Conservation (phyloP, 2,329 filamentous ascomycete species). For the Magnaporthiopsis rhizophila region DNA sequence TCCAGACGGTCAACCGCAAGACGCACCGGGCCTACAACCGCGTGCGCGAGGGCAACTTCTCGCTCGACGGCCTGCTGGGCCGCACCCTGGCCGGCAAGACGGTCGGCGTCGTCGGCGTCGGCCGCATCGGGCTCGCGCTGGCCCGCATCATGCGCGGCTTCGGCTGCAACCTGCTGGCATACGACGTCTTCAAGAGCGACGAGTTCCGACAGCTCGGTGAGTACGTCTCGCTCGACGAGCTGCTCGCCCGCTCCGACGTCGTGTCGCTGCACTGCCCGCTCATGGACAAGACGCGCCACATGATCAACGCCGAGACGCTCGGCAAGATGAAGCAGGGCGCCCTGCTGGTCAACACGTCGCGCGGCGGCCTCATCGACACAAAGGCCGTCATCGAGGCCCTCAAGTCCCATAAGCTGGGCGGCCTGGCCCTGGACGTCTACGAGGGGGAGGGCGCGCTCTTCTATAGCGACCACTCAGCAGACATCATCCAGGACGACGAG, state of each 20-base stretch:
- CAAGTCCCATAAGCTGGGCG: conserved; percentile 52
- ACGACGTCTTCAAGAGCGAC: conserved; percentile 45
- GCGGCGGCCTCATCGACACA: conserved; percentile 57
- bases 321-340: conserved; percentile 49
- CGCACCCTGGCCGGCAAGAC: conserved; percentile 55
- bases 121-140: conserved; percentile 55
- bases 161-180: conserved; percentile 53
- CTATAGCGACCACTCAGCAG: conserved; percentile 55
- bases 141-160: conserved; percentile 57
- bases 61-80: conserved; percentile 55
- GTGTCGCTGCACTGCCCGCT: conserved; percentile 61
- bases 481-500: conserved; percentile 59
- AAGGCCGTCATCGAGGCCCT: conserved; percentile 50
- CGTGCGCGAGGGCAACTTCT: conserved; percentile 61
- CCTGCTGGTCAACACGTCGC: conserved; percentile 60
- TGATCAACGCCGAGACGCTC: conserved; percentile 49
- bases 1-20: conserved; percentile 60
- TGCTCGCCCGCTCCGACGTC: conserved; percentile 51
- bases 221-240: conserved; percentile 43
- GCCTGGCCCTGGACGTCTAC: conserved; percentile 60
- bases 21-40: conserved; percentile 62
- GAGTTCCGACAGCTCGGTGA: conserved; percentile 41
- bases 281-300: conserved; percentile 48
- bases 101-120: conserved; percentile 57
- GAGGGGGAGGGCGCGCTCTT: conserved; percentile 57